Evolutionary conservation across 345 rosid species (phyloP).

Genomic region (Eucalyptus cladocalyx): DNA sequence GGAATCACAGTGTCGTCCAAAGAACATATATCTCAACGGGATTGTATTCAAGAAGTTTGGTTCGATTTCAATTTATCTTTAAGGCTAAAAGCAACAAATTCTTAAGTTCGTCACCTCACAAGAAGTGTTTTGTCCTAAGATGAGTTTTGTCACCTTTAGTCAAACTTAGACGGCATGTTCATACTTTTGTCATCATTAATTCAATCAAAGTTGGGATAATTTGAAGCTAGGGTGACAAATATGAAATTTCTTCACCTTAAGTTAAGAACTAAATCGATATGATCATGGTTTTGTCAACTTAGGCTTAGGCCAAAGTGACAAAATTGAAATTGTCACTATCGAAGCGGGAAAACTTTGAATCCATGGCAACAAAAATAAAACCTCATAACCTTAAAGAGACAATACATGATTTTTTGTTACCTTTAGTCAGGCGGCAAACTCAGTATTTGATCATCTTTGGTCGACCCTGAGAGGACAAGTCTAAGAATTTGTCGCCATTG

Average conservation of each 20-base stretch:
- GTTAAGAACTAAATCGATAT: neutral
- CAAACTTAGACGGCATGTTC: neutral
- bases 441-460: neutral
- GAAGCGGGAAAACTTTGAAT: neutral
- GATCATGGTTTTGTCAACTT: neutral
- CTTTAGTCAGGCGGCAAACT: neutral
- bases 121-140: neutral
- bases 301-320: neutral
- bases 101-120: neutral
- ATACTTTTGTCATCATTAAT: neutral
- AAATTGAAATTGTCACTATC: neutral
- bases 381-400: neutral
- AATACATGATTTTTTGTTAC: too few relatives aligned
- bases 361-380: neutral
- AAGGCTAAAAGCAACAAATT: neutral
- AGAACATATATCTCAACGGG: neutral
- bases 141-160: neutral
- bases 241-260: neutral
- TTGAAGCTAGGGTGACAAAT: neutral
- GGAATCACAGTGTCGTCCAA: neutral
- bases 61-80: neutral
- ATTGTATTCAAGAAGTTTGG: neutral
- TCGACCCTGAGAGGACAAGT: neutral
- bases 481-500: neutral
- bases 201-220: neutral